These are phyloP conservation scores for Astrephomene gubernaculifera DNA, from an alignment of 139 green algal species.

Conservation along the genomic window DNA sequence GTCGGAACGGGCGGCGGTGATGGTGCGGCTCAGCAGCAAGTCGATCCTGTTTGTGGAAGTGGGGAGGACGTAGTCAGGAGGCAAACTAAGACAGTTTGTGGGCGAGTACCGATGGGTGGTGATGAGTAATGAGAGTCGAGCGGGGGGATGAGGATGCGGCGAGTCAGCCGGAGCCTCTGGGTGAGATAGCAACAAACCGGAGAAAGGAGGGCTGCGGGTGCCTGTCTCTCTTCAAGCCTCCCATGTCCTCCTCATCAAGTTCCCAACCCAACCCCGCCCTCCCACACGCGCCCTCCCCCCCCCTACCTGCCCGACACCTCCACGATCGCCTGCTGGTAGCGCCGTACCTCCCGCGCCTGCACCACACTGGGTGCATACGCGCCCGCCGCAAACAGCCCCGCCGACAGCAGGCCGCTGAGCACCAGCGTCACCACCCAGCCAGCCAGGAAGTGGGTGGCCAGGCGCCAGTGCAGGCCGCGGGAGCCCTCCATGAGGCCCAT, in stretches of 20 bases:
- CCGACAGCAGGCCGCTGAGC: conserved; percentile 15
- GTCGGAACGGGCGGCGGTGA: neutral
- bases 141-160: neutral
- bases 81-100: too few species aligned
- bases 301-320: neutral
- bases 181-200: neutral
- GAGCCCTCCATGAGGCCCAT: conserved; percentile 47
- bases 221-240: too few species aligned
- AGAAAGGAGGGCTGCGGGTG: neutral
- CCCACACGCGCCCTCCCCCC: neutral
- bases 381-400: conserved; percentile 32
- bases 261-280: neutral
- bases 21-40: conserved; percentile 28
- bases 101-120: too few species aligned
- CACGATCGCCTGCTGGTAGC: conserved; percentile 1
- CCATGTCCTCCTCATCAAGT: neutral
- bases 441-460: conserved; percentile 22
- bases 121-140: neutral
- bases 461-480: conserved; percentile 40
- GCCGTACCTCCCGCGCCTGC: neutral
- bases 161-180: too few species aligned
- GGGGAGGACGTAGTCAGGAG: neutral
- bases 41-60: neutral
- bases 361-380: conserved; percentile 9
- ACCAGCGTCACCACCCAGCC: conserved; percentile 51